Evolutionary conservation across 306 rosid species (phyloP), one percentile per base, ranked within the genome.

Genomic region (Neltuma alba): DNA sequence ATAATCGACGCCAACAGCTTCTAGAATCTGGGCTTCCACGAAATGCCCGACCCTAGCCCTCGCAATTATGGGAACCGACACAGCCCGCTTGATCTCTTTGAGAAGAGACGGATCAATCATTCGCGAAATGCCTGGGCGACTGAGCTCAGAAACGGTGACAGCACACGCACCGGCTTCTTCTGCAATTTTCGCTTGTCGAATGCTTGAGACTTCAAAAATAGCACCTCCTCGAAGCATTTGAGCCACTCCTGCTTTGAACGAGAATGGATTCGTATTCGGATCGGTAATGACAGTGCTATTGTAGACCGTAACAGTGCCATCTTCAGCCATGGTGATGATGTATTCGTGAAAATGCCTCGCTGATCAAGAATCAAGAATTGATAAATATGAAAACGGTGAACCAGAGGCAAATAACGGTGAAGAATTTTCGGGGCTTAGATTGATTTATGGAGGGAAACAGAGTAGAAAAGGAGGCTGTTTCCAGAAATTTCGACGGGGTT

Each of bases 21-120:
- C 89, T 0, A 93, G 92, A 45, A 91, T 88, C 91, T 93, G 93
- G 2, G 97, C 97, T 72, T 93, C 97, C 0, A 90, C 94, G 83
- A 93, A 89, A 67, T 91, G 98, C 21, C 94, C 98, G 3, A 89
- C 85, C 31, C 97, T 86, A 9, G 87, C 89, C 45, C 91, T 80
- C 31, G 88, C 86, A 71, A 93, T 73, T 3, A 93, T 65, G 13
- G 97, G 98, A 33, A 91, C 63, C 21, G 91, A 86, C 0, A 91
- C 88, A 6, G 73, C 50, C 2, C 71, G 62, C 83, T 89, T 91
- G 83, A 93, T 85, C 48, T 85, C 84, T 75, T 81, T 87, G 85
- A 93, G 27, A 11, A 91, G 75, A 0, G 82, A 70, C 14, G 90
- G 97, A 13, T 93, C 94, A 9, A 89, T 27, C 94, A 90, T 91